Conservation (phyloP, 352 stramenopile species). For the Phytophthora pisi region DNA sequence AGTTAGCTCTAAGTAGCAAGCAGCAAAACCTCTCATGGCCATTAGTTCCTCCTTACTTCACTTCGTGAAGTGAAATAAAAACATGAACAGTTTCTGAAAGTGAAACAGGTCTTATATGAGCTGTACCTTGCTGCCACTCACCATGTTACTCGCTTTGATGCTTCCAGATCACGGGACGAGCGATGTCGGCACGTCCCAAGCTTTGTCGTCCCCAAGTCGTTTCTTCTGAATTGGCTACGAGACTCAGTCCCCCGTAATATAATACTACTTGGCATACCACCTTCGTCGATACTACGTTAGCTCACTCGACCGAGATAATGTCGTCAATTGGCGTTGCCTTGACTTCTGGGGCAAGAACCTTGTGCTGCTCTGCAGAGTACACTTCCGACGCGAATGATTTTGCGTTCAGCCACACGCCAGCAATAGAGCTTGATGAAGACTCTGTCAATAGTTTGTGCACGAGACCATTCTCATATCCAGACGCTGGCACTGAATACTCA, state of each 20-base stretch:
- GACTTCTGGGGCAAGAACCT: slow-evolving; percentile 1
- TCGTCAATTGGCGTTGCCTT: slow-evolving; percentile 20
- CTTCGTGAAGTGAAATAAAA: slow-evolving; percentile 11
- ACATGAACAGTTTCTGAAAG: slow-evolving; percentile 14
- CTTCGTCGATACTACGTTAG: background rate
- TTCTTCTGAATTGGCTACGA: no score
- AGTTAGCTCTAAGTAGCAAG: background rate
- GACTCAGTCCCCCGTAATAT: no score
- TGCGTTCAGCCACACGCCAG: slow-evolving; percentile 59
- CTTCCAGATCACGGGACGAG: slow-evolving; percentile 9
- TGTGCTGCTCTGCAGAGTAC: slow-evolving; percentile 32
- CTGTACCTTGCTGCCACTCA: background rate
- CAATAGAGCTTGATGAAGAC: slow-evolving; percentile 27
- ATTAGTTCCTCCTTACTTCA: background rate
- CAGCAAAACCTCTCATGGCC: background rate
- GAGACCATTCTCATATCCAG: slow-evolving; percentile 63
- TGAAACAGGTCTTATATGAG: background rate
- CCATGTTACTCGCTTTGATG: slow-evolving; percentile 5
- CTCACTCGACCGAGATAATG: slow-evolving; percentile 36
- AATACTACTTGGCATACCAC: background rate
- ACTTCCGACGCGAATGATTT: slow-evolving; percentile 44
- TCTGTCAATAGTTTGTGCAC: slow-evolving; percentile 42
- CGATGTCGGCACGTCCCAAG: no score
- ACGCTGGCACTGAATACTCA: slow-evolving; percentile 51
- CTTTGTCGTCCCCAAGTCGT: no score